phyloP scores from a whole-genome alignment of 129 eudicot species.

The Flaveria trinervia region DNA sequence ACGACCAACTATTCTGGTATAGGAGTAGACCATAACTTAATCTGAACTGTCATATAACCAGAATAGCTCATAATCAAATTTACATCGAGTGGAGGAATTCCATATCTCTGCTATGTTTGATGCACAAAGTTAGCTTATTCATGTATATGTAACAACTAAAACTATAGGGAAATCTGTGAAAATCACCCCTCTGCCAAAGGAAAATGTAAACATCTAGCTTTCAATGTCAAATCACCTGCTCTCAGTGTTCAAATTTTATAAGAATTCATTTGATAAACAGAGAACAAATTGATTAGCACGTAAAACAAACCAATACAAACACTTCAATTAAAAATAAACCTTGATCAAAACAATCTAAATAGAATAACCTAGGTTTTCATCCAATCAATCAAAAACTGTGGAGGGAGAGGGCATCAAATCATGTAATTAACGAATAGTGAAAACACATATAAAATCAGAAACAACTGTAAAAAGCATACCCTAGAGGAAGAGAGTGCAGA shows the following conservation, averaged over 20 bases:
- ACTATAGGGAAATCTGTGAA: neutral
- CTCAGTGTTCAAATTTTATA: neutral
- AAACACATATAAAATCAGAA: neutral
- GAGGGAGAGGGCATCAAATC: neutral
- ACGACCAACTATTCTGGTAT: neutral
- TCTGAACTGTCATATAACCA: neutral
- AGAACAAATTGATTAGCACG: neutral
- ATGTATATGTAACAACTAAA: too few species aligned
- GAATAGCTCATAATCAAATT: neutral
- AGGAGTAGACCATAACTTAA: neutral
- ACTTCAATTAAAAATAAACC: too few species aligned
- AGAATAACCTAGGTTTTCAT: neutral
- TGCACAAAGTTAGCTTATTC: too few species aligned
- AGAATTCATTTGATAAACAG: neutral
- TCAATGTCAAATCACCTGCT: neutral
- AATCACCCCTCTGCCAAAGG: neutral
- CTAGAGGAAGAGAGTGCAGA: slow-evolving; percentile 34
- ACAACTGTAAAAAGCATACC: slow-evolving; percentile 13
- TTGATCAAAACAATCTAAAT: neutral
- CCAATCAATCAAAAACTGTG: neutral
- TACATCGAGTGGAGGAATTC: neutral
- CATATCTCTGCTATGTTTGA: too few species aligned
- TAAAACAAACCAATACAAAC: too few species aligned
- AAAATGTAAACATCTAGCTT: neutral
- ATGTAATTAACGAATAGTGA: neutral